Conservation (phyloP, 176 grass and related monocot genomes). For the Phoenix dactylifera region DNA sequence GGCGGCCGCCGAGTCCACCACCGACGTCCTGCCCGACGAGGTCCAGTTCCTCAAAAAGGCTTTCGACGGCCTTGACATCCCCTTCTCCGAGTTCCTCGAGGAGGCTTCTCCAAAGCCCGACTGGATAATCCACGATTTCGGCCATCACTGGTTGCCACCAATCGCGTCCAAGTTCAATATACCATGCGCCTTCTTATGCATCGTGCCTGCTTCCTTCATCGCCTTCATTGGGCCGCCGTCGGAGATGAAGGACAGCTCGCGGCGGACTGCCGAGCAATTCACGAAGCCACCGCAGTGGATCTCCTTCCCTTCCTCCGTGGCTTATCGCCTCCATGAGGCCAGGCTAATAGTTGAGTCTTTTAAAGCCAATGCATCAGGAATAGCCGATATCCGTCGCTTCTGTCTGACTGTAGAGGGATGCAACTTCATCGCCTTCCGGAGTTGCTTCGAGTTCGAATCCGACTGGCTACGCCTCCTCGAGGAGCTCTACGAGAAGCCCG, state of each 20-base stretch:
- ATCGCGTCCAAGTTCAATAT: constrained; percentile 21
- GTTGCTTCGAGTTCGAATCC: constrained; percentile 25
- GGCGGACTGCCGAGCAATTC: constrained; percentile 6
- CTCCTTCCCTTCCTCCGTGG: background rate
- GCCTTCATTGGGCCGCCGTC: background rate
- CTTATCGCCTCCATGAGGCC: constrained; percentile 15
- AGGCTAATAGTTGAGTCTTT: background rate
- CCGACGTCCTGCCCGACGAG: constrained; percentile 23
- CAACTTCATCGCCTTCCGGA: constrained; percentile 8
- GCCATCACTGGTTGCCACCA: constrained; percentile 22
- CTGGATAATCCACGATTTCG: constrained; percentile 41
- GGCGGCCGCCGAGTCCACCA: constrained; percentile 27
- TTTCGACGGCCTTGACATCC: constrained; percentile 27
- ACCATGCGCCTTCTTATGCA: constrained; percentile 16
- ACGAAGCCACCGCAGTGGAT: constrained; percentile 25
- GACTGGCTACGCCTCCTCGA: constrained; percentile 10
- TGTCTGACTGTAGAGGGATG: background rate
- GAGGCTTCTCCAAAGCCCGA: constrained; percentile 12
- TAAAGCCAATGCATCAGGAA: constrained; percentile 10
- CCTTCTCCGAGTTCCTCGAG: constrained; percentile 2
- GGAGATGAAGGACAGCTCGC: background rate
- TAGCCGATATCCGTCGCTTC: background rate
- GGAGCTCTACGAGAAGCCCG: constrained; percentile 19
- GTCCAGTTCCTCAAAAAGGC: constrained; percentile 35
- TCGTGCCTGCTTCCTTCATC: background rate